Evolutionary conservation across 2,329 filamentous ascomycete genomes (phyloP).

Genomic region (Hymenoscyphus repandus): DNA sequence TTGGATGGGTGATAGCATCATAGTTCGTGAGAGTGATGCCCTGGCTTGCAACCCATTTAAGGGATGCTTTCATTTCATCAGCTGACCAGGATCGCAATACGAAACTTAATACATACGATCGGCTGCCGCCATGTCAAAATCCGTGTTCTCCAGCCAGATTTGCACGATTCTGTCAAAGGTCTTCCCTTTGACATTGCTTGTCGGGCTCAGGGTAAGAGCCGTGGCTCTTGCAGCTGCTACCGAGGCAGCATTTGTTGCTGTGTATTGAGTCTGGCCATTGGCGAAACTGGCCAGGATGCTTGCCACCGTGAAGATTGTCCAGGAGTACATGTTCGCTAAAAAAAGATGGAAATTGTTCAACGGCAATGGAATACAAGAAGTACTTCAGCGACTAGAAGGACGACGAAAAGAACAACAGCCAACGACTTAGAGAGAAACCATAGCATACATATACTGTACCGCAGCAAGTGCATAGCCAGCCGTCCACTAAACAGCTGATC

Average conservation of each 20-base stretch:
- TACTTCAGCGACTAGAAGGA: too few species aligned
- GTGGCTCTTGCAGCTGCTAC: slow-evolving; percentile 37
- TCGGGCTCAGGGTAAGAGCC: slow-evolving; percentile 39
- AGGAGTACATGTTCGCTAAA: slow-evolving; percentile 8
- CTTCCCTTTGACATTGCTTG: slow-evolving; percentile 44
- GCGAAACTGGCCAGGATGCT: not conserved
- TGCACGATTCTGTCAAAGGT: slow-evolving; percentile 55
- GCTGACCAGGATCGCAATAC: not conserved
- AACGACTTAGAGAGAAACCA: too few species aligned
- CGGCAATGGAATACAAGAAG: not conserved
- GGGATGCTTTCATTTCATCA: slow-evolving; percentile 28
- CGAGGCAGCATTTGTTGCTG: slow-evolving; percentile 1
- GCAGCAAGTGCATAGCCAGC: too few species aligned
- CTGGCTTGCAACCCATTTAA: slow-evolving; percentile 43
- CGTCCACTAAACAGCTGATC: too few species aligned
- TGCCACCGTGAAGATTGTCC: not conserved
- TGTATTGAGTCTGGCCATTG: slow-evolving; percentile 9
- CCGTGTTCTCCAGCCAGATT: slow-evolving; percentile 57
- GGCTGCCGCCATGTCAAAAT: slow-evolving; percentile 12
- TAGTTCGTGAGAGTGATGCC: slow-evolving; percentile 52
- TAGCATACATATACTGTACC: too few species aligned
- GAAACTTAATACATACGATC: slow-evolving; percentile 26
- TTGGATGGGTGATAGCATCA: slow-evolving; percentile 53
- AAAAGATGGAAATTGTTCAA: not conserved
- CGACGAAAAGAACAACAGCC: too few species aligned